Percentiles rank a stretch among this genome's conserved stretches.
phyloP scores from a whole-genome alignment of 75 land plant genomes.

The Pinus tabuliformis region DNA sequence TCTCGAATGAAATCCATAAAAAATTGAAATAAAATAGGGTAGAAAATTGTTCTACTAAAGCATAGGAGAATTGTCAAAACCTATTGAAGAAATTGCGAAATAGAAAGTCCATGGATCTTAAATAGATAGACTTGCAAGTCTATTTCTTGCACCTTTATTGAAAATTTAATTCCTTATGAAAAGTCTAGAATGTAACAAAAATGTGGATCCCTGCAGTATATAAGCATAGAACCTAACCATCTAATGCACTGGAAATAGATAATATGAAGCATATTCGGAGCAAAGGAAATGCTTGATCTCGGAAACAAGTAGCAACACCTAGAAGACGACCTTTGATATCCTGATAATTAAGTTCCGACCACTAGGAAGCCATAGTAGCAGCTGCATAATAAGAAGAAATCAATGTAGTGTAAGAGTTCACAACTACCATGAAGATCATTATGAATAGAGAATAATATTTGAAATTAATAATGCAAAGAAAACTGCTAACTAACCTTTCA shows the following conservation, averaged over 20 bases:
- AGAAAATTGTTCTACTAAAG: no score
- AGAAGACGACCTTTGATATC: conserved; percentile 77
- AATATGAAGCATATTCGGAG: neutral
- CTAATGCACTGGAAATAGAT: neutral
- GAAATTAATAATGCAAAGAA: neutral
- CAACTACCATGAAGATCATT: neutral
- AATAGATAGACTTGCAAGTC: neutral
- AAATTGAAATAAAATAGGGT: no score
- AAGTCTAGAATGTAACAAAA: neutral
- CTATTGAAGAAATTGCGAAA: no score
- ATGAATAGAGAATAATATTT: neutral
- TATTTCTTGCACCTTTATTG: no score
- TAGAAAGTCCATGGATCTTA: neutral
- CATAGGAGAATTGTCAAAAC: no score
- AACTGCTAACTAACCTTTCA: conserved; percentile 36
- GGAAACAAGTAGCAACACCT: conserved; percentile 31
- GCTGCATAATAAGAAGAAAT: conserved; percentile 27
- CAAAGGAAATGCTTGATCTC: neutral
- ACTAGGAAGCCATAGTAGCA: conserved; percentile 70
- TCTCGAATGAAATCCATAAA: no score
- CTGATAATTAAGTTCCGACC: conserved; percentile 71
- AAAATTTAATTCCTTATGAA: neutral
- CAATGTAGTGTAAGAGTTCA: neutral
- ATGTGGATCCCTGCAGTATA: neutral
- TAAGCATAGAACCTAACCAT: neutral